Evolutionary conservation across 1,284 basidiomycete genomes (phyloP).

Genomic region (Inonotus hispidus): DNA sequence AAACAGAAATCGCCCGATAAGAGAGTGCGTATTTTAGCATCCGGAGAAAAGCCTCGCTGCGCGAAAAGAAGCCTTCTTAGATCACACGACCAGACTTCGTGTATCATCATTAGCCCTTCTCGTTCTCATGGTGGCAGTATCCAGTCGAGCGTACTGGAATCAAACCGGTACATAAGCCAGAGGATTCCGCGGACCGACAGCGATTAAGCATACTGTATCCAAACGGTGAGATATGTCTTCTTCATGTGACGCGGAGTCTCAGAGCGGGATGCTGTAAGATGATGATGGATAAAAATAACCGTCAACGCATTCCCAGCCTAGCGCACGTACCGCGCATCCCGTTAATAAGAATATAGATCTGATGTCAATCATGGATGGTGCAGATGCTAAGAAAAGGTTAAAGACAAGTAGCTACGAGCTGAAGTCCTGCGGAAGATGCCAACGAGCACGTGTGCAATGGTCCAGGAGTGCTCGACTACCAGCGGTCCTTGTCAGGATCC

Average conservation of each 20-base stretch:
- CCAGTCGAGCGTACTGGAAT: neutral
- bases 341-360: too few relatives aligned
- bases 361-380: too few relatives aligned
- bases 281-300: too few relatives aligned
- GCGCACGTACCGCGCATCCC: too few relatives aligned
- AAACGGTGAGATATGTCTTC: neutral
- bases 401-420: too few relatives aligned
- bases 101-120: neutral
- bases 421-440: too few relatives aligned
- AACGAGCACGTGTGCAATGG: too few relatives aligned
- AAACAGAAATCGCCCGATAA: neutral
- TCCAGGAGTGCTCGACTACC: neutral
- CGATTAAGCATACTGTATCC: neutral
- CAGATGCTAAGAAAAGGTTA: too few relatives aligned
- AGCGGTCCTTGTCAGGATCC: neutral
- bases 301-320: too few relatives aligned
- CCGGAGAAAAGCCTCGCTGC: neutral
- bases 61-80: neutral
- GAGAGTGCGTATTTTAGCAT: neutral
- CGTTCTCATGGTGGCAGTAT: neutral
- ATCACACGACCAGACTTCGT: neutral
- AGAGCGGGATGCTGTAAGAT: too few relatives aligned
- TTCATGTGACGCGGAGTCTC: neutral
- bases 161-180: neutral
- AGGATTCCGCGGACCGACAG: neutral